A percentile compares a stretch with the other conserved stretches of the same genome.
Evolutionary conservation across 192 early-diverging fungal species (phyloP).

Genomic region (Chytriomyces hyalinus): DNA sequence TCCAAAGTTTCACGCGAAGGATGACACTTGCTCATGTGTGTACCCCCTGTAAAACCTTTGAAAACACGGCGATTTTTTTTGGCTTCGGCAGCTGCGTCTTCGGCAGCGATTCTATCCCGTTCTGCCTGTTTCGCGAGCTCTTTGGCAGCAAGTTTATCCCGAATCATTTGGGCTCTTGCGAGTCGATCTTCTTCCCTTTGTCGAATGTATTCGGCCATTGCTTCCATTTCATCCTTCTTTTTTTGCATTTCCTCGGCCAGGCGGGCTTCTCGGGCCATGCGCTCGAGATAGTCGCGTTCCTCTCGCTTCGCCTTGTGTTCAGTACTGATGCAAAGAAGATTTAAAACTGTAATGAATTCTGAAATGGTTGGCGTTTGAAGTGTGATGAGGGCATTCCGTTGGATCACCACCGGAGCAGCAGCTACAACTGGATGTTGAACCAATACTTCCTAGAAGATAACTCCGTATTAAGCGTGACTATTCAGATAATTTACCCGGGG

Average conservation of each 20-base stretch:
- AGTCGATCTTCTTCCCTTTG: constrained; percentile 43
- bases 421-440: background rate
- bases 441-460: no score
- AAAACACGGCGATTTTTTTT: background rate
- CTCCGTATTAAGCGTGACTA: constrained; percentile 6
- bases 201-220: constrained; percentile 33
- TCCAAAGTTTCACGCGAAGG: constrained; percentile 55
- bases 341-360: constrained; percentile 50
- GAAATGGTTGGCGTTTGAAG: constrained; percentile 48
- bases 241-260: constrained; percentile 36
- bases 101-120: background rate
- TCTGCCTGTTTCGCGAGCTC: background rate
- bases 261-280: constrained; percentile 32
- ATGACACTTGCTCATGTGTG: constrained; percentile 56
- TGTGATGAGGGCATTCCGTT: constrained; percentile 35
- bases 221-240: constrained; percentile 43
- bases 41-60: constrained; percentile 40
- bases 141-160: constrained; percentile 27
- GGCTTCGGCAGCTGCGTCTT: constrained; percentile 10
- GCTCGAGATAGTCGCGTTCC: constrained; percentile 46
- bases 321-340: constrained; percentile 43
- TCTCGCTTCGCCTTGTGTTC: constrained; percentile 30
- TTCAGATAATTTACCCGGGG: background rate
- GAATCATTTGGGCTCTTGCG: constrained; percentile 28
- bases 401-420: background rate